Evolutionary conservation across 2,329 filamentous ascomycete genomes (phyloP).

Genomic region (Aspergillus brunneoviolaceus): DNA sequence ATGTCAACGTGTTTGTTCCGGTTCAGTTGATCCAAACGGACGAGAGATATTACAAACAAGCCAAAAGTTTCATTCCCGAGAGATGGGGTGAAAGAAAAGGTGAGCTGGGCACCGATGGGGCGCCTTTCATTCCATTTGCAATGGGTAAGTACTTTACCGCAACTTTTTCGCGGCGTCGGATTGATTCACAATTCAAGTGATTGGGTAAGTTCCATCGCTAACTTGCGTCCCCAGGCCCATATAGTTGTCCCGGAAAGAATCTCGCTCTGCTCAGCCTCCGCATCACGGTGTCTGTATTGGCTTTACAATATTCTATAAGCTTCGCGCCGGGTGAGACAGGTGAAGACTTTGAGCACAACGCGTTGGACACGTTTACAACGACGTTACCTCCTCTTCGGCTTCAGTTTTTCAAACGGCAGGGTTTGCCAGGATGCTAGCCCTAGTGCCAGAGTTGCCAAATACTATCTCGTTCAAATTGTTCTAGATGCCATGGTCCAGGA

Average conservation of each 20-base stretch:
- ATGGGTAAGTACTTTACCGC: slow-evolving; percentile 15
- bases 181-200: not conserved
- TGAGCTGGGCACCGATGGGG: slow-evolving; percentile 21
- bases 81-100: slow-evolving; percentile 27
- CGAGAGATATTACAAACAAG: slow-evolving; percentile 20
- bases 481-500: no score
- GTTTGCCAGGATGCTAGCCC: no score
- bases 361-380: slow-evolving; percentile 26
- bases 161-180: no score
- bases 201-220: not conserved
- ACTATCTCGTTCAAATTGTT: no score
- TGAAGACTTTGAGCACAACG: slow-evolving; percentile 14
- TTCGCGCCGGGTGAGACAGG: slow-evolving; percentile 24
- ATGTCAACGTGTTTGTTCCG: slow-evolving; percentile 26
- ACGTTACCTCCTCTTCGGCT: slow-evolving; percentile 29
- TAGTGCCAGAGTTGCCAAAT: no score
- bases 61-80: slow-evolving; percentile 32
- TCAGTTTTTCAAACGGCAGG: not conserved
- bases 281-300: slow-evolving; percentile 22
- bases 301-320: slow-evolving; percentile 20
- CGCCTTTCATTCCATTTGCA: slow-evolving; percentile 29
- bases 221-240: slow-evolving; percentile 19
- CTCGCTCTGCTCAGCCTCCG: slow-evolving; percentile 35
- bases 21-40: slow-evolving; percentile 27
- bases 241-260: slow-evolving; percentile 32